Conservation (phyloP, 352 stramenopile genomes). For the Thraustotheca clavata region DNA sequence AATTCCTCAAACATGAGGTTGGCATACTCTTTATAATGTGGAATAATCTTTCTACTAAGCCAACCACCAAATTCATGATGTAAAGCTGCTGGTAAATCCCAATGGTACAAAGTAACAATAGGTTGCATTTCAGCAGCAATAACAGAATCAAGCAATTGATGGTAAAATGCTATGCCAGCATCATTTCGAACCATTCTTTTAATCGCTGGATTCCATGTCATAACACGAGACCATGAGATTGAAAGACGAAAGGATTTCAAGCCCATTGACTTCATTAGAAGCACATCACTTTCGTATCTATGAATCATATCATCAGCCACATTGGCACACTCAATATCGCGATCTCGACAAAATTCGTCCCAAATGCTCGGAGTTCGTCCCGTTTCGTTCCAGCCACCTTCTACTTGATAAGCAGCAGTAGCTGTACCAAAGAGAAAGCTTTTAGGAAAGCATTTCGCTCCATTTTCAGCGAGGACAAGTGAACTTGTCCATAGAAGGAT, state of each 20-base stretch:
- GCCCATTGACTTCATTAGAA: conserved; percentile 87
- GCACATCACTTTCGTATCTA: conserved; percentile 85
- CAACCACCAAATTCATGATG: conserved; percentile 77
- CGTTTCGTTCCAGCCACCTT: conserved; percentile 80
- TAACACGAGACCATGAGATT: conserved; percentile 88
- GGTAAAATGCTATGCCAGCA: conserved; percentile 89
- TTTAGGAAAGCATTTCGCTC: conserved; percentile 36
- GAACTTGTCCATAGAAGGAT: no score
- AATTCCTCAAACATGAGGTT: conserved; percentile 86
- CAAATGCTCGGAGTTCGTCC: conserved; percentile 84
- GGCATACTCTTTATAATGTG: conserved; percentile 84
- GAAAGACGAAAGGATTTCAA: conserved; percentile 90
- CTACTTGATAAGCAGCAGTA: conserved; percentile 90
- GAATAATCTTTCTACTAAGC: conserved; percentile 46
- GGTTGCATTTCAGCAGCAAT: conserved; percentile 68
- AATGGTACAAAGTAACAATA: conserved; percentile 95
- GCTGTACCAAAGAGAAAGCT: conserved; percentile 84
- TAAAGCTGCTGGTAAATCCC: conserved; percentile 88
- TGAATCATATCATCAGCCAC: conserved; percentile 92
- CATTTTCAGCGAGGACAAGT: no score
- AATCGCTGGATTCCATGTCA: conserved; percentile 56
- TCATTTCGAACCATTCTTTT: conserved; percentile 62
- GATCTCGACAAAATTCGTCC: conserved; percentile 85
- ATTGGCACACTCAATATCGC: conserved; percentile 78
- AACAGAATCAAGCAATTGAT: conserved; percentile 84